Conservation (phyloP, 495 filamentous ascomycete genomes). For the Xeromyces bisporus region DNA sequence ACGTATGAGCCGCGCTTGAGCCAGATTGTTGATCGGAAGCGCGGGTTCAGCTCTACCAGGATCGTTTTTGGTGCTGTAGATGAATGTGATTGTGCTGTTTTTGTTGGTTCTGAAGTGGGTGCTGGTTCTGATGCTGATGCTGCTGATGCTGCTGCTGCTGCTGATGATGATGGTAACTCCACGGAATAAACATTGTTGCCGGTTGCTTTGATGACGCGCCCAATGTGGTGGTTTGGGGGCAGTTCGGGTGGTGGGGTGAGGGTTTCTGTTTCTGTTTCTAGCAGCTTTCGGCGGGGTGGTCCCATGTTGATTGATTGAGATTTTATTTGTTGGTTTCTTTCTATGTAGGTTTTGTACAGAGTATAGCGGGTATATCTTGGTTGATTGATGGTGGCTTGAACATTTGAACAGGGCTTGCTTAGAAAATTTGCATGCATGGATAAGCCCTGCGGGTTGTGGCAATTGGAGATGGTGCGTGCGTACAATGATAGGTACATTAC, state of each 20-base stretch:
- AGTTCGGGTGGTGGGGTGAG: slow-evolving; percentile 55
- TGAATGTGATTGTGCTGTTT: no score
- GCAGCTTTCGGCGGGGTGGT: slow-evolving; percentile 54
- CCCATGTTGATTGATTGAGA: slow-evolving; percentile 36
- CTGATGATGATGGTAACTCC: slow-evolving; percentile 40
- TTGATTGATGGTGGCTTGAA: no score
- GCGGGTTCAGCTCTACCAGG: slow-evolving; percentile 60
- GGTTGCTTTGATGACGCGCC: slow-evolving; percentile 58
- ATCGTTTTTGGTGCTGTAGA: slow-evolving; percentile 29
- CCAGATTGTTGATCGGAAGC: slow-evolving; percentile 84
- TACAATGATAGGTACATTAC: neutral
- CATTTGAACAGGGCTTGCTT: slow-evolving; percentile 48
- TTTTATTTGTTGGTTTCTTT: no score
- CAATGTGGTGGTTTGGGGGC: slow-evolving; percentile 46
- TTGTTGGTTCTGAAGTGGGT: no score
- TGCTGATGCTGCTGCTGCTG: no score
- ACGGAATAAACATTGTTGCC: slow-evolving; percentile 80
- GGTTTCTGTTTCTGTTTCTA: slow-evolving; percentile 58
- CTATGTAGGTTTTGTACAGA: no score
- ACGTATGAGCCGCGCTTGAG: slow-evolving; percentile 77
- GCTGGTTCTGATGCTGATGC: no score
- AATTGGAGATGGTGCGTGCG: slow-evolving; percentile 26
- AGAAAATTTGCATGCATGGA: slow-evolving; percentile 59
- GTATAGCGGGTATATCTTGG: no score
- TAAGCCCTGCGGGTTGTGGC: slow-evolving; percentile 50